Evolutionary conservation across 1,284 basidiomycete genomes (phyloP), one percentile per base, ranked within the genome.

Genomic region (Rhodofomes roseus): DNA sequence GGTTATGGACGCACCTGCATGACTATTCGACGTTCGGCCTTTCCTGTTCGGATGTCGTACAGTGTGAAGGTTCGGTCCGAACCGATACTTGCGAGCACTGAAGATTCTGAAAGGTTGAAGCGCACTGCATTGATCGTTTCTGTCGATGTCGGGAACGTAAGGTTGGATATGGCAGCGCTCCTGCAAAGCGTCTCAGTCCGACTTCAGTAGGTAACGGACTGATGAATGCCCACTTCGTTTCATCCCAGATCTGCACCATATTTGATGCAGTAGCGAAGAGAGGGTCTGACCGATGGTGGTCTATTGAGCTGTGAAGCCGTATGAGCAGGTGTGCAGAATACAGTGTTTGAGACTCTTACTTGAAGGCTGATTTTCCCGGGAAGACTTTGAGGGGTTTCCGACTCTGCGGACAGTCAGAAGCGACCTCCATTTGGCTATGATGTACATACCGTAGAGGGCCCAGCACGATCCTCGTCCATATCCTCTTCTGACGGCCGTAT

Each of bases 191-290:
- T 44, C 29, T 27, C 46, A 62, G n/a, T n/a, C n/a, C n/a, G n/a
- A 39, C 36, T 60, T 20, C 69, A 53, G 57, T 29, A 60, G 5
- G 39, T 18, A 39, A 55, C n/a, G n/a, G 18, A 23, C 5, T 31
- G 40, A 27, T 14, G n/a, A 4, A 22, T n/a, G 62, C 85, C 23
- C 64, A 92, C 87, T 93, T 93, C 51, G 90, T 95, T 74, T 98
- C 92, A 69, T 99, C 97, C 97, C 97, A 99, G 66, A 98, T 82
- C 73, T 99, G 96, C 12, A 99, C 95, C 27, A 86, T 82, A 68
- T 90, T 94, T 1, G 95, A 96, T 1, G 95, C 95, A 0, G 96
- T 97, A 0, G 95, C 96, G 68, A 99, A 99, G 4, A 96, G 73
- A 22, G 90, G 82, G 63, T 95, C 91, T 46, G 84, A 84, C 51